Evolutionary conservation across 768 basidiomycete species (phyloP).

Genomic region (Tulasnella sp.): DNA sequence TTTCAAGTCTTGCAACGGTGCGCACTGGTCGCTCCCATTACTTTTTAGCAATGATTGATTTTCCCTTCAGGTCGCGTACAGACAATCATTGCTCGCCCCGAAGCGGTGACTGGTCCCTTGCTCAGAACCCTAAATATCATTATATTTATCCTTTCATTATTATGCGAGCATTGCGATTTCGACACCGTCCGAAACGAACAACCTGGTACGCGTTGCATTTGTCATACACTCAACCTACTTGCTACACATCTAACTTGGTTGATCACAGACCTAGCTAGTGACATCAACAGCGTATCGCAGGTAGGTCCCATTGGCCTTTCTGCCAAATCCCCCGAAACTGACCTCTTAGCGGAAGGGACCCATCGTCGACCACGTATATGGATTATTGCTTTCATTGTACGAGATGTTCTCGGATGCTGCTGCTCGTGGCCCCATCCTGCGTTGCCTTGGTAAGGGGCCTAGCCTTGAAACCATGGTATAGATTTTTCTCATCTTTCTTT

Average conservation of each 20-base stretch:
- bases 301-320: not conserved
- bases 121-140: conserved; percentile 43
- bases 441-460: conserved; percentile 67
- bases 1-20: conserved; percentile 78
- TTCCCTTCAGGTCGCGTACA: conserved; percentile 5
- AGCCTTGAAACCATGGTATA: not conserved
- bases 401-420: conserved; percentile 48
- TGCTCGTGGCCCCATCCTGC: conserved; percentile 62
- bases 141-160: conserved; percentile 72
- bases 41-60: too few relatives aligned
- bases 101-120: not conserved
- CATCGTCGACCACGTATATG: conserved; percentile 76
- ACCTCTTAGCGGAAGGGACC: conserved; percentile 37
- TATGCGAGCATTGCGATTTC: conserved; percentile 84
- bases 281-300: conserved; percentile 8
- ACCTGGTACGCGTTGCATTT: conserved; percentile 36
- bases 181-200: conserved; percentile 59
- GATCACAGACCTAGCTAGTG: not conserved
- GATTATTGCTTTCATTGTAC: conserved; percentile 59
- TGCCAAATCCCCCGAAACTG: not conserved
- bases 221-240: not conserved
- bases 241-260: not conserved
- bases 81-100: not conserved
- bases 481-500: not conserved
- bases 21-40: conserved; percentile 19